phyloP scores from a whole-genome alignment of 2,329 filamentous ascomycete species.

The Aciculosporium take region DNA sequence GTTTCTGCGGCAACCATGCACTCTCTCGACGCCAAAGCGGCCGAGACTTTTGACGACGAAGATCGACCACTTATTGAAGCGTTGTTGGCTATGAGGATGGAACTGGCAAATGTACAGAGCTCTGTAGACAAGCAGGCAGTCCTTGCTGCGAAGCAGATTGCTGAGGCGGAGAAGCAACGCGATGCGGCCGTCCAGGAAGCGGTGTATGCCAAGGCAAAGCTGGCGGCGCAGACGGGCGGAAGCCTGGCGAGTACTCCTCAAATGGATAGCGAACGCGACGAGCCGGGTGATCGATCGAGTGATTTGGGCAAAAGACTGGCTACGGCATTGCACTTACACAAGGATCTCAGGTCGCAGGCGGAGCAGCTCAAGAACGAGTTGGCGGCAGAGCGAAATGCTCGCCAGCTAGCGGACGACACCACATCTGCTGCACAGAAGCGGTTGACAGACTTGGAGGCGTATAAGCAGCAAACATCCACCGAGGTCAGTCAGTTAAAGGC shows the following conservation, averaged over 20 bases:
- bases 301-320: conserved; percentile 76
- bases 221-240: conserved; percentile 60
- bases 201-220: conserved; percentile 83
- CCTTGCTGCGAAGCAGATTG: conserved; percentile 74
- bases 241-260: conserved; percentile 49
- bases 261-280: conserved; percentile 44
- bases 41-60: conserved; percentile 77
- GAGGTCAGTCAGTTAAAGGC: conserved; percentile 77
- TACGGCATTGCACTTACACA: conserved; percentile 62
- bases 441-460: conserved; percentile 69
- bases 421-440: conserved; percentile 69
- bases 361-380: conserved; percentile 57
- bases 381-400: conserved; percentile 65
- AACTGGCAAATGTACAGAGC: conserved; percentile 76
- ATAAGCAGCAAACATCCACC: conserved; percentile 67
- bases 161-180: conserved; percentile 86
- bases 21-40: conserved; percentile 60
- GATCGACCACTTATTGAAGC: conserved; percentile 88
- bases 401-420: conserved; percentile 79
- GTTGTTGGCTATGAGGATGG: conserved; percentile 76
- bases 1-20: conserved; percentile 54
- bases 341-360: conserved; percentile 64
- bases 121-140: conserved; percentile 82
- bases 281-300: conserved; percentile 39
- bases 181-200: conserved; percentile 92